Evolutionary conservation across 495 filamentous ascomycete species (phyloP).

Genomic region (Aspergillus bridgeri): DNA sequence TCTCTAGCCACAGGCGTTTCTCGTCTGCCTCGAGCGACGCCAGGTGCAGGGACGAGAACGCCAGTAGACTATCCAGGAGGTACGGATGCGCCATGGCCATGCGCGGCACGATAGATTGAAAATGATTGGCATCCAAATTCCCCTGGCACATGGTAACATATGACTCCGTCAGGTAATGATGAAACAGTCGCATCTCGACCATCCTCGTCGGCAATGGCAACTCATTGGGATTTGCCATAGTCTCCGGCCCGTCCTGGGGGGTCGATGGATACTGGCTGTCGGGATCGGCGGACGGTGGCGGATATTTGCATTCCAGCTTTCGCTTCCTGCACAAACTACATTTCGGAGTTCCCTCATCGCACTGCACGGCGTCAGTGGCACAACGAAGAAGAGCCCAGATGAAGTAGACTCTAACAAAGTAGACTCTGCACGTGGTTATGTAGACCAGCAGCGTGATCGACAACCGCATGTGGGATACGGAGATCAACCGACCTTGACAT

Average conservation of each 20-base stretch:
- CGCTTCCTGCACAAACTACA: conserved; percentile 38
- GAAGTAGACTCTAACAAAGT: neutral
- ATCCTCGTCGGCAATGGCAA: conserved; percentile 24
- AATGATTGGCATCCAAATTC: conserved; percentile 31
- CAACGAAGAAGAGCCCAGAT: neutral
- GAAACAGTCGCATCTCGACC: conserved; percentile 40
- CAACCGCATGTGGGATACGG: neutral
- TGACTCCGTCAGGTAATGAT: conserved; percentile 37
- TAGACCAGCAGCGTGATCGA: neutral
- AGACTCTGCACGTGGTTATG: neutral
- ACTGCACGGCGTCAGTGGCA: conserved; percentile 20
- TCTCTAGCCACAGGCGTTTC: conserved; percentile 29
- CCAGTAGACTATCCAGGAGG: conserved; percentile 46
- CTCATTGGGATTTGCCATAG: conserved; percentile 6
- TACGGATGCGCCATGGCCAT: conserved; percentile 43
- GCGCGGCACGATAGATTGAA: conserved; percentile 40
- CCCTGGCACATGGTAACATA: conserved; percentile 30
- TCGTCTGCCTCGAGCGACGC: conserved; percentile 32
- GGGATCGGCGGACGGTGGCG: conserved; percentile 21
- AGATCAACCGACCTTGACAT: conserved; percentile 23
- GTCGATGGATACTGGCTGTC: conserved; percentile 26
- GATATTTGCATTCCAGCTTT: conserved; percentile 37
- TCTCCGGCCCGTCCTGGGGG: conserved; percentile 21
- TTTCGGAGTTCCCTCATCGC: conserved; percentile 34
- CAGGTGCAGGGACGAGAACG: conserved; percentile 46